A percentile compares a stretch with the other conserved stretches of the same genome.
Evolutionary conservation across 2,329 filamentous ascomycete species (phyloP).

Genomic region (Ilyonectria mors-panacis): DNA sequence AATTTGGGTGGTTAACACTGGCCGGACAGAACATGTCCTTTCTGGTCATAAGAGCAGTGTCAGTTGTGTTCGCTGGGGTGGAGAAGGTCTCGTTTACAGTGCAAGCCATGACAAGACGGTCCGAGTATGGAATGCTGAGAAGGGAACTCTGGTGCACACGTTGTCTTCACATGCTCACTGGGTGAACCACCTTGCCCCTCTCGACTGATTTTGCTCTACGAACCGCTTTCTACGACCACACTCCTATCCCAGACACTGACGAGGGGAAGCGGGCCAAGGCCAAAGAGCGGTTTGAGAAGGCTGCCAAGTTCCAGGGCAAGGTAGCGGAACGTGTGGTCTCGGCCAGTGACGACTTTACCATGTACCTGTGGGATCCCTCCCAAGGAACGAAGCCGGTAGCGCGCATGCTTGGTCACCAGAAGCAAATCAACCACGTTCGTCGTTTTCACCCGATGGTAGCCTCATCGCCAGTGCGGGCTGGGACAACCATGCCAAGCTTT

Average conservation of each 20-base stretch:
- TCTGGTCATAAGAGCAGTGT: conserved; percentile 92
- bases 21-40: conserved; percentile 84
- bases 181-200: conserved; percentile 92
- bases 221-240: conserved; percentile 90
- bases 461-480: conserved; percentile 91
- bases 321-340: conserved; percentile 89
- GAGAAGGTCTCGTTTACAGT: conserved; percentile 87
- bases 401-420: conserved; percentile 94
- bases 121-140: conserved; percentile 87
- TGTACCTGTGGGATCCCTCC: conserved; percentile 94
- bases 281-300: conserved; percentile 86
- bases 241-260: conserved; percentile 75
- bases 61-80: conserved; percentile 94
- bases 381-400: conserved; percentile 85
- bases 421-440: conserved; percentile 96
- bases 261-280: conserved; percentile 83
- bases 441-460: conserved; percentile 90
- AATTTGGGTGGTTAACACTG: conserved; percentile 87
- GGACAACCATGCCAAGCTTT: conserved; percentile 96
- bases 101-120: conserved; percentile 93
- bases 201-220: conserved; percentile 93
- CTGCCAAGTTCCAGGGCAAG: conserved; percentile 81
- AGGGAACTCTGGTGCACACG: conserved; percentile 85
- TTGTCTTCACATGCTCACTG: conserved; percentile 90
- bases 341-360: conserved; percentile 94